Evolutionary conservation across 2,329 filamentous ascomycete species (phyloP).

Genomic region (Xylaria polymorpha): DNA sequence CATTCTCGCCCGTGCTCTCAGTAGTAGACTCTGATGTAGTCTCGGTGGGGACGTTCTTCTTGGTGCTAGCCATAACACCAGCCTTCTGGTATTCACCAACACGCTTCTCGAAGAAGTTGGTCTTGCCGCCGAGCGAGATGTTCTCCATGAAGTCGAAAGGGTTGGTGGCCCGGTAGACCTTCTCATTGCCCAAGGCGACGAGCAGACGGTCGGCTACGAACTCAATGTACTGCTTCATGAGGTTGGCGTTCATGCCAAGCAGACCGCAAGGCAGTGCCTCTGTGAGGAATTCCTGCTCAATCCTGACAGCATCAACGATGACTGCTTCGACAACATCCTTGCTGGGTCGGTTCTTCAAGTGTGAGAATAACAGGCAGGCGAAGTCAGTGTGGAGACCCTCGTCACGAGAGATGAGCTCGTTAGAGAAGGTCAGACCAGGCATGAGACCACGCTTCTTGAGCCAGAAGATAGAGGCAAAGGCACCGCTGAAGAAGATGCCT

Average conservation of each 20-base stretch:
- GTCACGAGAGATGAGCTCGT: constrained; percentile 99
- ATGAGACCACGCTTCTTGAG: constrained; percentile 99
- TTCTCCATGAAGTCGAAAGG: constrained; percentile 99
- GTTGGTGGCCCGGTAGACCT: constrained; percentile 92
- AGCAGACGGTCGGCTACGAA: constrained; percentile 97
- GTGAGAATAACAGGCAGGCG: constrained; percentile 96
- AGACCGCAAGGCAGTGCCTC: constrained; percentile 93
- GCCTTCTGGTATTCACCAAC: constrained; percentile 99
- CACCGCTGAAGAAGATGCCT: constrained; percentile 99
- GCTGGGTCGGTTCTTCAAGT: constrained; percentile 90
- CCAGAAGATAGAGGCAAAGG: constrained; percentile 99
- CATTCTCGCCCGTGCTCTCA: constrained; percentile 67
- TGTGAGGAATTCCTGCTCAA: constrained; percentile 98
- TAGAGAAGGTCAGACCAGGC: constrained; percentile 98
- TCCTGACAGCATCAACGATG: constrained; percentile 91
- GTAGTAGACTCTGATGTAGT: constrained; percentile 57
- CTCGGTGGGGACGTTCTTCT: constrained; percentile 67
- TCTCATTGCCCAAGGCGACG: constrained; percentile 91
- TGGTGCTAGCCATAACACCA: constrained; percentile 94
- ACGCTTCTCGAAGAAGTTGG: constrained; percentile 99
- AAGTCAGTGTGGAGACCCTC: constrained; percentile 99
- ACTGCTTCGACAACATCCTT: constrained; percentile 85
- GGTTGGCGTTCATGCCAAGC: constrained; percentile 94
- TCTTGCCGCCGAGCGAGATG: constrained; percentile 98
- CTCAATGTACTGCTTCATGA: constrained; percentile 99